Evolutionary conservation across 75 land plant genomes (phyloP).

Genomic region (Cunninghamia lanceolata): DNA sequence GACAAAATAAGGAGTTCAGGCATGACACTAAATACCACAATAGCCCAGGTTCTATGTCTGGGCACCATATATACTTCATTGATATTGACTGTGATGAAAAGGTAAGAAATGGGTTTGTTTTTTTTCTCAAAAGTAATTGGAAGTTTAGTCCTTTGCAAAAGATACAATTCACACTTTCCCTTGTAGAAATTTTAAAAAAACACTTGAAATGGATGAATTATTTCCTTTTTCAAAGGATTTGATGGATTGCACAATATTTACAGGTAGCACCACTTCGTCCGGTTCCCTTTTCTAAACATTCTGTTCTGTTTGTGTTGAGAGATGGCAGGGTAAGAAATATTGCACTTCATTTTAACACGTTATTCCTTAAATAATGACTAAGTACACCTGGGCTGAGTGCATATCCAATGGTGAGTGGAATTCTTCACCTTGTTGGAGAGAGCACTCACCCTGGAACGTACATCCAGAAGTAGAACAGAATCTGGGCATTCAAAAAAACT

Average conservation of each 20-base stretch:
- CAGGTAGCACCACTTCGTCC: slow-evolving; percentile 73
- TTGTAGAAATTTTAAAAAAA: background rate
- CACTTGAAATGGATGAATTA: slow-evolving; percentile 3
- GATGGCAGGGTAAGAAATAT: slow-evolving; percentile 75
- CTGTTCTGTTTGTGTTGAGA: slow-evolving; percentile 57
- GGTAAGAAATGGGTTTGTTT: background rate
- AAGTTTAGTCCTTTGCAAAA: background rate
- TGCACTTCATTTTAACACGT: background rate
- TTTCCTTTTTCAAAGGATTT: background rate
- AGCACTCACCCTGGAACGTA: background rate
- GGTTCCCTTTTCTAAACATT: slow-evolving; percentile 54
- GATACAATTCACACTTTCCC: background rate
- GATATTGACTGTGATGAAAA: slow-evolving; percentile 15
- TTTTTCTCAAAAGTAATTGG: background rate
- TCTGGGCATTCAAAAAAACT: background rate
- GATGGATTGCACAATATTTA: slow-evolving; percentile 2
- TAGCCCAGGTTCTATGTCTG: background rate
- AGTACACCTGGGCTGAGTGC: background rate
- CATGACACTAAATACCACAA: background rate
- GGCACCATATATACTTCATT: slow-evolving; percentile 5
- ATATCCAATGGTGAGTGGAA: background rate
- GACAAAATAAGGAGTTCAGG: background rate
- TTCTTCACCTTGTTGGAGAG: background rate
- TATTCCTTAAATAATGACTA: background rate
- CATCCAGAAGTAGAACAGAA: background rate